Evolutionary conservation across 2,329 filamentous ascomycete genomes (phyloP).

Genomic region (Sporothrix brasiliensis): DNA sequence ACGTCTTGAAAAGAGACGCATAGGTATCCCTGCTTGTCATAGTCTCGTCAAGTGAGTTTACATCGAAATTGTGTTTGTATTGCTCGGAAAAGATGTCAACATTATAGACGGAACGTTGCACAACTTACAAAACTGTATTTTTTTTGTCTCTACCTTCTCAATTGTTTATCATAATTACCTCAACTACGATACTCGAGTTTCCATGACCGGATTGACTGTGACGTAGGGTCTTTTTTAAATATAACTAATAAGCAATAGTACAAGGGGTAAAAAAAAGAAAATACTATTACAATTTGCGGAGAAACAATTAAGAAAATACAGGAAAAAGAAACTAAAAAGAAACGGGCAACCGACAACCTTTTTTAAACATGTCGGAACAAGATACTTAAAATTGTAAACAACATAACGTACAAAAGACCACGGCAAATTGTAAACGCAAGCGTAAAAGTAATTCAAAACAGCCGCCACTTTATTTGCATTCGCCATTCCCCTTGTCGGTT

Average conservation of each 20-base stretch:
- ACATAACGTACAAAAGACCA: no score
- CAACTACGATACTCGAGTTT: slow-evolving; percentile 15
- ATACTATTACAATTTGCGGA: background rate
- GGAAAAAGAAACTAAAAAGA: no score
- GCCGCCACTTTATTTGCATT: no score
- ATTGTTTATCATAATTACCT: background rate
- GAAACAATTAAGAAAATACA: background rate
- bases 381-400: background rate
- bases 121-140: no score
- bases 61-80: background rate
- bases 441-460: no score
- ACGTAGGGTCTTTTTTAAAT: no score
- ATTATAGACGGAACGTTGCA: background rate
- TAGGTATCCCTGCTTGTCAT: background rate
- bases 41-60: background rate
- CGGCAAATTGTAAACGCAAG: no score
- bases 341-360: no score
- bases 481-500: no score
- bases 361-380: background rate
- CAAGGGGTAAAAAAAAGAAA: background rate
- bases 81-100: background rate
- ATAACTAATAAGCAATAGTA: no score
- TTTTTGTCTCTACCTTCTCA: background rate
- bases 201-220: slow-evolving; percentile 3
- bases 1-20: background rate